Evolutionary conservation across 1,139 yeast species (phyloP).

Genomic region (Yamadazyma dushanensis): DNA sequence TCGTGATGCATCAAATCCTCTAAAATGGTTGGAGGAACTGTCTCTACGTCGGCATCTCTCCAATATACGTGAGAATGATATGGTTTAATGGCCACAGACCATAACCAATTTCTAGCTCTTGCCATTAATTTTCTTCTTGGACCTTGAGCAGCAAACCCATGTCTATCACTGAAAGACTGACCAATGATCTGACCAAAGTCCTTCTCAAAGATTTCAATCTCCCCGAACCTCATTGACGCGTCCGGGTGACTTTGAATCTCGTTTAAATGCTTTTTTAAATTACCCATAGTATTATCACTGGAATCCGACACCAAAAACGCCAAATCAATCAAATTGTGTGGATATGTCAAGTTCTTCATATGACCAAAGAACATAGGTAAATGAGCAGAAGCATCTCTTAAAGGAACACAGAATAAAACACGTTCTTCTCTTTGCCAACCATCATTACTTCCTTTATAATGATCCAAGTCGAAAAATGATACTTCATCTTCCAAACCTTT

Average conservation of each 20-base stretch:
- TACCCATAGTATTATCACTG: constrained; percentile 57
- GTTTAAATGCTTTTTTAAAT: constrained; percentile 40
- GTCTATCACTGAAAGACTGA: constrained; percentile 53
- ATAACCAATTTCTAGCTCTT: constrained; percentile 54
- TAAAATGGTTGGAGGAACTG: constrained; percentile 50
- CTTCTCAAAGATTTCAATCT: constrained; percentile 55
- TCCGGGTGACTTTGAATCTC: constrained; percentile 47
- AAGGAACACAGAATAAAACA: constrained; percentile 57
- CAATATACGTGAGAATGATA: constrained; percentile 55
- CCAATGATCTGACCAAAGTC: constrained; percentile 56
- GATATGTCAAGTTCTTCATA: constrained; percentile 57
- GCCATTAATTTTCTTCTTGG: constrained; percentile 56
- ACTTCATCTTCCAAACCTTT: constrained; percentile 23
- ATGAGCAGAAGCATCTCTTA: constrained; percentile 63
- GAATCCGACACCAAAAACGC: constrained; percentile 61
- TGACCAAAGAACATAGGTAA: constrained; percentile 62
- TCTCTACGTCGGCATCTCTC: constrained; percentile 58
- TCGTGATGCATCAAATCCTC: constrained; percentile 57
- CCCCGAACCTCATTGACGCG: constrained; percentile 48
- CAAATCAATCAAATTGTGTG: constrained; percentile 55
- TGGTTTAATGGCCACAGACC: constrained; percentile 53
- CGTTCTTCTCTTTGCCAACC: constrained; percentile 60
- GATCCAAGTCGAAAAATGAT: constrained; percentile 45
- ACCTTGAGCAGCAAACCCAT: constrained; percentile 56
- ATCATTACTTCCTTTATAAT: constrained; percentile 43